These are phyloP conservation scores for Phytophthora capsici DNA, from an alignment of 352 stramenopile genomes.

Conservation along the genomic window DNA sequence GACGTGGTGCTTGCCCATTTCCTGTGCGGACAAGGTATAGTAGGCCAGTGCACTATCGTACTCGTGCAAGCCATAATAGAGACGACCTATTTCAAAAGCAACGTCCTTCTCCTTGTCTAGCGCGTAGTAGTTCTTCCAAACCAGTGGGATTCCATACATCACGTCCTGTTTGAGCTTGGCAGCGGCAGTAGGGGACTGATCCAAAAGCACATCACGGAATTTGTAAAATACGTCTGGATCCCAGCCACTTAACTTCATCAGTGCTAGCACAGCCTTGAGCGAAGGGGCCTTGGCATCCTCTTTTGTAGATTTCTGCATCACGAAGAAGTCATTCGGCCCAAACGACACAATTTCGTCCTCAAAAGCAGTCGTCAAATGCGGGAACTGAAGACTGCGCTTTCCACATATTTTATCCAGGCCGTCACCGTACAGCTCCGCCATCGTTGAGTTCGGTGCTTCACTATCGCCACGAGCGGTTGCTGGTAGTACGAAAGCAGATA, in stretches of 20 bases:
- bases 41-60: constrained; percentile 91
- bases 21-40: constrained; percentile 85
- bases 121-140: constrained; percentile 94
- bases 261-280: constrained; percentile 87
- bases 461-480: constrained; percentile 22
- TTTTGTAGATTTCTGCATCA: constrained; percentile 92
- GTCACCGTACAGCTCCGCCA: constrained; percentile 53
- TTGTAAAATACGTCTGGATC: constrained; percentile 97
- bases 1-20: constrained; percentile 95
- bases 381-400: constrained; percentile 66
- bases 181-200: constrained; percentile 74
- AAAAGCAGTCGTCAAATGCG: constrained; percentile 80
- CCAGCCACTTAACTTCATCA: constrained; percentile 93
- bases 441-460: constrained; percentile 19
- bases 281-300: constrained; percentile 84
- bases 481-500: constrained; percentile 87
- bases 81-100: constrained; percentile 89
- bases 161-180: constrained; percentile 85
- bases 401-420: constrained; percentile 69
- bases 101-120: constrained; percentile 94
- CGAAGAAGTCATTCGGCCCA: constrained; percentile 95
- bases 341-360: constrained; percentile 89
- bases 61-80: constrained; percentile 94
- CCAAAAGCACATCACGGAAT: constrained; percentile 92
- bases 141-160: constrained; percentile 77